Evolutionary conservation across 495 filamentous ascomycete species (phyloP).

Genomic region (Trichocladium antarcticum): DNA sequence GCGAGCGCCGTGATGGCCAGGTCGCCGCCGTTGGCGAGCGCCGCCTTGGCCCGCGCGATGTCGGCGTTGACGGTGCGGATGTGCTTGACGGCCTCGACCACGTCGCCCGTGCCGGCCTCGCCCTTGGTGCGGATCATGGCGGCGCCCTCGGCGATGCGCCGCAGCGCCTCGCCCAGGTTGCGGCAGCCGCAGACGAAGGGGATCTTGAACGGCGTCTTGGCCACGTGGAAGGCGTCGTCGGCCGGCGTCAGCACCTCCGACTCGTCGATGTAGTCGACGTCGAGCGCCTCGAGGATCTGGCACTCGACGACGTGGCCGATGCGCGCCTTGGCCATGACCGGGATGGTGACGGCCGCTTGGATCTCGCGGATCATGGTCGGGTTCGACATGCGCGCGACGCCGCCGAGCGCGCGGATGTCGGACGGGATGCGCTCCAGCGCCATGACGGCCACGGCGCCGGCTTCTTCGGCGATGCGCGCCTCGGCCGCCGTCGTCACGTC

Average conservation of each 20-base stretch:
- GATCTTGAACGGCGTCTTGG: conserved; percentile 69
- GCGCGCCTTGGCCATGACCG: conserved; percentile 97
- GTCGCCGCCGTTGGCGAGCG: conserved; percentile 47
- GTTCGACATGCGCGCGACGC: conserved; percentile 95
- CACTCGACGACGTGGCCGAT: conserved; percentile 98
- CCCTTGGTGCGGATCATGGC: conserved; percentile 99
- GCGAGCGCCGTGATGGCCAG: conserved; percentile 63
- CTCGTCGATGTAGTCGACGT: conserved; percentile 97
- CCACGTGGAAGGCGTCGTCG: conserved; percentile 81
- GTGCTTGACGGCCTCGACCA: conserved; percentile 93
- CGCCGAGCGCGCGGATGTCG: conserved; percentile 85
- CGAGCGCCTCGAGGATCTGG: conserved; percentile 91
- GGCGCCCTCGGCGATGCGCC: conserved; percentile 85
- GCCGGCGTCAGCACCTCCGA: conserved; percentile 94
- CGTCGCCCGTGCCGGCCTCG: conserved; percentile 95
- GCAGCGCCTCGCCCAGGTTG: conserved; percentile 86
- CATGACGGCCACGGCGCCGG: conserved; percentile 94
- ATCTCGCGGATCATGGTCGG: conserved; percentile 93
- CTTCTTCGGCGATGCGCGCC: conserved; percentile 94
- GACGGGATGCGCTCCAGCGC: conserved; percentile 95
- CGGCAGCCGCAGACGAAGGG: conserved; percentile 97
- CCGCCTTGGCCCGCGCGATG: conserved; percentile 61
- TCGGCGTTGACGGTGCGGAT: conserved; percentile 82
- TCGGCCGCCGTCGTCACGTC: conserved; percentile 92
- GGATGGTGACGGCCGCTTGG: conserved; percentile 92